phyloP scores from a whole-genome alignment of 257 asterid genomes.

The Nicotiana benthamiana region DNA sequence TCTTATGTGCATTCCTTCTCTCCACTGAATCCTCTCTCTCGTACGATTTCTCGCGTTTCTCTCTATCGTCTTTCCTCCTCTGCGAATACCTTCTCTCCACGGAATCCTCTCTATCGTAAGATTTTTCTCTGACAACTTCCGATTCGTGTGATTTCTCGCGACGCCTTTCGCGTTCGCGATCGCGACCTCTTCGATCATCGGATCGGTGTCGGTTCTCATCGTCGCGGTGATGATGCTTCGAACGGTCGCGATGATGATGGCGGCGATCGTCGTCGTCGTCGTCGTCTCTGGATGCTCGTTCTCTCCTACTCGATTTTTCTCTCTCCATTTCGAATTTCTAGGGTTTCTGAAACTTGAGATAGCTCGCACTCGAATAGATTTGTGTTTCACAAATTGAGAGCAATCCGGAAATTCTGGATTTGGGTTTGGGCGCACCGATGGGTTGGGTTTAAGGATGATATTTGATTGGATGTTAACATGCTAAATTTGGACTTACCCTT shows the following conservation, averaged over 20 bases:
- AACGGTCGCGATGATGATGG: slow-evolving; percentile 29
- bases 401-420: no score
- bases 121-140: no score
- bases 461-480: no score
- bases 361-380: background rate
- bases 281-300: slow-evolving; percentile 29
- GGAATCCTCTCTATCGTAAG: no score
- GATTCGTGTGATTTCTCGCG: slow-evolving; percentile 5
- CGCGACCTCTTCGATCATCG: slow-evolving; percentile 26
- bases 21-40: slow-evolving; percentile 60
- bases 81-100: no score
- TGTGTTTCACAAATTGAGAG: background rate
- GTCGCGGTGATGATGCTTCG: slow-evolving; percentile 17
- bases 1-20: slow-evolving; percentile 39
- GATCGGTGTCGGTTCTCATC: slow-evolving; percentile 29
- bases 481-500: no score
- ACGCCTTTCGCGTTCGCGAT: slow-evolving; percentile 35
- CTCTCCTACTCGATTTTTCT: slow-evolving; percentile 57
- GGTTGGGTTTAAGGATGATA: no score
- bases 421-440: no score
- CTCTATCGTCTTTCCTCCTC: background rate
- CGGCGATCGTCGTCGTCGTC: slow-evolving; percentile 34
- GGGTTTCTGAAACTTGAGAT: background rate
- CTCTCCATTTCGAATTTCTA: slow-evolving; percentile 26
- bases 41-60: slow-evolving; percentile 21